Percentiles rank a stretch among this genome's conserved stretches.
phyloP scores from a whole-genome alignment of 192 early-diverging fungal genomes.

The Radiomyces spectabilis region DNA sequence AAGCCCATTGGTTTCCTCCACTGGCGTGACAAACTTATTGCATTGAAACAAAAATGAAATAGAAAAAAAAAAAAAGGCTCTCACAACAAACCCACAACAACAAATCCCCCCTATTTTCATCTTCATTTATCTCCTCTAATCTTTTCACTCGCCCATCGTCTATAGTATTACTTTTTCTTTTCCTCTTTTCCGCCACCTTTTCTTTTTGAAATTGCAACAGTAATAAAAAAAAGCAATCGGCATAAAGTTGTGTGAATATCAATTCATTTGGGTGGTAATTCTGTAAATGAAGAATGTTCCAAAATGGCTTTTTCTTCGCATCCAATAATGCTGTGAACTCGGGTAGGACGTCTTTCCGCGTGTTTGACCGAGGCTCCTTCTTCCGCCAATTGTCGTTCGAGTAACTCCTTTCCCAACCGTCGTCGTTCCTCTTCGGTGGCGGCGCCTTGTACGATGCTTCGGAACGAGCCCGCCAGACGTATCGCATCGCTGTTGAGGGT shows the following conservation, averaged over 20 bases:
- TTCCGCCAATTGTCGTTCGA: background rate
- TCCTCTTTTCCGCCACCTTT: background rate
- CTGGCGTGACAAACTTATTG: constrained; percentile 43
- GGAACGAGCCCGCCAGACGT: background rate
- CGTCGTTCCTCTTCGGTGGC: background rate
- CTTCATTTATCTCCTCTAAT: too few species aligned
- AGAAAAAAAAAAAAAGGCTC: background rate
- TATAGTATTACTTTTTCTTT: too few species aligned
- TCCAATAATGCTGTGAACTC: background rate
- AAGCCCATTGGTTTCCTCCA: too few species aligned
- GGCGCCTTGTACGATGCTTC: background rate
- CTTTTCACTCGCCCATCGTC: too few species aligned
- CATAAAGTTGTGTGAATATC: background rate
- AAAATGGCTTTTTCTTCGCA: background rate
- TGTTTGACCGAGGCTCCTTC: constrained; percentile 10
- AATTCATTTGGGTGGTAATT: background rate
- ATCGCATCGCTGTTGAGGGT: background rate
- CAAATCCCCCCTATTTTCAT: too few species aligned
- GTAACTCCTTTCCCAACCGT: background rate
- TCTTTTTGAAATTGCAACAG: background rate
- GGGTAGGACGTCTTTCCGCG: background rate
- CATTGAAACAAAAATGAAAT: background rate
- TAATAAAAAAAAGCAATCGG: background rate
- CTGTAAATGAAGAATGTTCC: too few species aligned
- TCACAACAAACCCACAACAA: too few species aligned